phyloP scores from a whole-genome alignment of 768 basidiomycete species.

The Termitomyces sp. region DNA sequence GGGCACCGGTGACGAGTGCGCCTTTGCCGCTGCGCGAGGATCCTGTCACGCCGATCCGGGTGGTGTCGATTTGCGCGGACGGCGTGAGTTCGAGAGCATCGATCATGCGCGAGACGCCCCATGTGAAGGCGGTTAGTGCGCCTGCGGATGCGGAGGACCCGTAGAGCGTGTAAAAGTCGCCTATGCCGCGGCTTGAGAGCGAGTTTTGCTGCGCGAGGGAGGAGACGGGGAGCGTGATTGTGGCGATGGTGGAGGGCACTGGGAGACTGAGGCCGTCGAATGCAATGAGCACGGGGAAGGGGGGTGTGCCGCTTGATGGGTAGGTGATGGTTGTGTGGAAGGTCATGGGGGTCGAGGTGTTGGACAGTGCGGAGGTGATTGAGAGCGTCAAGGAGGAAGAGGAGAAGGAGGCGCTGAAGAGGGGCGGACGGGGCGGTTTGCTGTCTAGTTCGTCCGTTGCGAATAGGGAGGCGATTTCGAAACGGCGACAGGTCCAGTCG shows the following conservation, averaged over 20 bases:
- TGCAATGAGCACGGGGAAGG: slow-evolving; percentile 50
- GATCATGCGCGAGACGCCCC: slow-evolving; percentile 57
- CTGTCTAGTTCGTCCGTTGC: slow-evolving; percentile 49
- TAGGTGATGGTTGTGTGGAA: slow-evolving; percentile 43
- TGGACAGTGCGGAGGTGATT: slow-evolving; percentile 37
- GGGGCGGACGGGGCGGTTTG: slow-evolving; percentile 41
- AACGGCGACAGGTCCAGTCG: slow-evolving; percentile 48
- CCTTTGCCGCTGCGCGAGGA: slow-evolving; percentile 62
- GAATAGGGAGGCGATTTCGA: slow-evolving; percentile 44
- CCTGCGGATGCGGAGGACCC: slow-evolving; percentile 40
- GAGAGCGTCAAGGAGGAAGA: slow-evolving; percentile 28
- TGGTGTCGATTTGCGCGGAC: slow-evolving; percentile 41
- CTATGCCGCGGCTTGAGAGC: slow-evolving; percentile 42
- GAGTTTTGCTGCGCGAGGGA: slow-evolving; percentile 48
- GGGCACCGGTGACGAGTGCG: slow-evolving; percentile 52
- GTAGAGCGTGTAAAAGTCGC: slow-evolving; percentile 56
- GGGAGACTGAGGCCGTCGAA: slow-evolving; percentile 41
- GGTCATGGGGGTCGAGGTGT: slow-evolving; percentile 41
- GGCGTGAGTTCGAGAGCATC: slow-evolving; percentile 52
- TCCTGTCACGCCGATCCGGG: slow-evolving; percentile 49
- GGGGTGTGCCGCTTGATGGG: slow-evolving; percentile 35
- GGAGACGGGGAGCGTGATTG: slow-evolving; percentile 48
- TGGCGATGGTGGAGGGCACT: slow-evolving; percentile 30
- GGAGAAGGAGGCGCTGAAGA: slow-evolving; percentile 40
- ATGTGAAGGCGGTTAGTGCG: slow-evolving; percentile 58